Evolutionary conservation across 805 yeast species (phyloP), one percentile per base, ranked within the genome.

Genomic region (Saccharomycopsis guyanensis): DNA sequence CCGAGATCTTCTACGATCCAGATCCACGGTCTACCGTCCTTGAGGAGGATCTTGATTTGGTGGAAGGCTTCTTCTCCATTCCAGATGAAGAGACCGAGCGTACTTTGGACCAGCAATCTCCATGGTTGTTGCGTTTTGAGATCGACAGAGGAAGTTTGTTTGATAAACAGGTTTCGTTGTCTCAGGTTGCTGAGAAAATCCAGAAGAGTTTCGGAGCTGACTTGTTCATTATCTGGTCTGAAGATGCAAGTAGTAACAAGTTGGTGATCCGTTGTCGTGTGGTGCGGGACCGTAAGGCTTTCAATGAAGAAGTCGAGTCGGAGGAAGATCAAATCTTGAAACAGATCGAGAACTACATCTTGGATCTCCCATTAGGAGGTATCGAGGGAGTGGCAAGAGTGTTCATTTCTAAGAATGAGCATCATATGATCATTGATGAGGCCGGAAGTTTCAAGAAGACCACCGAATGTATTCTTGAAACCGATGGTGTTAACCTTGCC

Each of bases 141-240:
- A 73, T 93, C 49, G 98, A 94, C 67, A 93, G 98, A 74, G 96
- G 97, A 33, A 91, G 91, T 68, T 89, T 93, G 97, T 82, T 91
- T 60, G 98, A 93, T 70, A 88, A 93, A 66, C 96, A 93, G 66
- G 76, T 93, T 62, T 86, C 96, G 3, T 93, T 94, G 97, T 86
- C 94, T 55, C 96, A 93, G 70, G 97, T 93, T 47, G 97, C 98
- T 23, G 94, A 88, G 57, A 88, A 83, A 71, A 93, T 93, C 51
- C 82, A 88, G 54, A 89, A 86, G 60, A 82, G 86, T 53, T 93
- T 93, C 65, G 94, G 89, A 45, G 95, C 88, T 57, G 98, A 93
- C 66, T 69, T 93, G 68, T 93, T 91, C 59, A 96, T 93, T 35
- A 93, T 93, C 60, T 93, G 98, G 97, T 87, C 97, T 40, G 98